phyloP scores from a whole-genome alignment of 1,284 basidiomycete species.

The Polyporus tsugae region DNA sequence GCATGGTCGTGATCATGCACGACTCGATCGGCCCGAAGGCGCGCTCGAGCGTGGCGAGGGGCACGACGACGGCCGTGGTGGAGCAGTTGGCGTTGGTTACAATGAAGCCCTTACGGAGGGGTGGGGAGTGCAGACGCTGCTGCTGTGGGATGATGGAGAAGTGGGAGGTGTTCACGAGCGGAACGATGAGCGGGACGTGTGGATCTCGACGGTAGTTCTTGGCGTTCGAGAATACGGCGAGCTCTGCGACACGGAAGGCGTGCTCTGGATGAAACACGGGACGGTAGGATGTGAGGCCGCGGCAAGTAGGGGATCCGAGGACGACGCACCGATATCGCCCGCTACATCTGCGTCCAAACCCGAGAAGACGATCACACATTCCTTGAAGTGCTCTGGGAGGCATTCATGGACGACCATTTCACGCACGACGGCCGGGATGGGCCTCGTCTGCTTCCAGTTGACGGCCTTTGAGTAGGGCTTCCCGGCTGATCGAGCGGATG shows the following conservation, averaged over 20 bases:
- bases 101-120: slow-evolving; percentile 91
- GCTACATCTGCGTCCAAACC: slow-evolving; percentile 96
- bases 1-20: slow-evolving; percentile 94
- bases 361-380: slow-evolving; percentile 93
- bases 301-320: slow-evolving; percentile 10
- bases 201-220: slow-evolving; percentile 97
- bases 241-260: slow-evolving; percentile 87
- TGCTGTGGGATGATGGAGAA: slow-evolving; percentile 89
- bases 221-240: slow-evolving; percentile 97
- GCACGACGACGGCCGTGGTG: slow-evolving; percentile 94
- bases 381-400: slow-evolving; percentile 77
- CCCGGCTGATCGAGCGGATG: slow-evolving; percentile 89
- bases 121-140: slow-evolving; percentile 71
- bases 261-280: slow-evolving; percentile 62
- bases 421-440: slow-evolving; percentile 76
- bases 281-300: not conserved
- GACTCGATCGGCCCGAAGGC: slow-evolving; percentile 94
- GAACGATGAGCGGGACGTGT: slow-evolving; percentile 95
- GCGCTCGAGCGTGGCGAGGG: slow-evolving; percentile 91
- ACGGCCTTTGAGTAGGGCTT: slow-evolving; percentile 83
- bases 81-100: slow-evolving; percentile 99
- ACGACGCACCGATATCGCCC: slow-evolving; percentile 87
- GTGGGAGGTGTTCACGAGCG: slow-evolving; percentile 93
- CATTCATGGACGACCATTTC: slow-evolving; percentile 86
- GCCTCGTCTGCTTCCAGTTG: slow-evolving; percentile 91